Evolutionary conservation across 129 eudicot species (phyloP).

Genomic region (Sambucus nigra): DNA sequence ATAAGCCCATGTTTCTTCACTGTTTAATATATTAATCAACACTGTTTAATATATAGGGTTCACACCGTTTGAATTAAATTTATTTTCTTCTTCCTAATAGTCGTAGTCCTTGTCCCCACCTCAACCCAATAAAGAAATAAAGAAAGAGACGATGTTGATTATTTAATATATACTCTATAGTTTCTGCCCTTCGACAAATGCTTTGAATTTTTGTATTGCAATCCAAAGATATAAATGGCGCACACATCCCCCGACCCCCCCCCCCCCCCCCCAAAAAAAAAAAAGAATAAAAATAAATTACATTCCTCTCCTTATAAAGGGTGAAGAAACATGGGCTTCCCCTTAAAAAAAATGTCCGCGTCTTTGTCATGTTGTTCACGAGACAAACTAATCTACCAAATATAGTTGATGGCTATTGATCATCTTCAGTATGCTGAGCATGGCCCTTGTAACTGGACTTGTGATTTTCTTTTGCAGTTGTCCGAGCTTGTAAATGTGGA

Average conservation of each 20-base stretch:
- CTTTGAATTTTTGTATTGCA: not conserved
- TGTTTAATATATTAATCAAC: too few relatives aligned
- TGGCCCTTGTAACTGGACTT: constrained; percentile 6
- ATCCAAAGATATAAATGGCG: not conserved
- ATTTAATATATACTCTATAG: too few relatives aligned
- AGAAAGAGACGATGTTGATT: not conserved
- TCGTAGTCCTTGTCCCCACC: not conserved
- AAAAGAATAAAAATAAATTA: too few relatives aligned
- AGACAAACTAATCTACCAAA: not conserved
- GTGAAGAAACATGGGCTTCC: too few relatives aligned
- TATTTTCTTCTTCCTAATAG: too few relatives aligned
- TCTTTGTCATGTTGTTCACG: too few relatives aligned
- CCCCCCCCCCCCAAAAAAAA: too few relatives aligned
- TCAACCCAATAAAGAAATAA: not conserved
- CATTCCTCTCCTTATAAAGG: too few relatives aligned
- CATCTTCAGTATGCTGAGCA: constrained; percentile 2
- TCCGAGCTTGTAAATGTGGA: constrained; percentile 91
- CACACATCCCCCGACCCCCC: too few relatives aligned
- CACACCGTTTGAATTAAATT: not conserved
- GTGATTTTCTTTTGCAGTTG: constrained; percentile 44
- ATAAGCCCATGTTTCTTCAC: too few relatives aligned
- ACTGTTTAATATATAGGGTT: too few relatives aligned
- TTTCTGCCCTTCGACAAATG: not conserved
- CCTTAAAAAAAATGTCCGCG: too few relatives aligned
- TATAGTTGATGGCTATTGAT: not conserved